Evolutionary conservation across 2,329 filamentous ascomycete genomes (phyloP).

Genomic region (Pseudodiploospora longispora): DNA sequence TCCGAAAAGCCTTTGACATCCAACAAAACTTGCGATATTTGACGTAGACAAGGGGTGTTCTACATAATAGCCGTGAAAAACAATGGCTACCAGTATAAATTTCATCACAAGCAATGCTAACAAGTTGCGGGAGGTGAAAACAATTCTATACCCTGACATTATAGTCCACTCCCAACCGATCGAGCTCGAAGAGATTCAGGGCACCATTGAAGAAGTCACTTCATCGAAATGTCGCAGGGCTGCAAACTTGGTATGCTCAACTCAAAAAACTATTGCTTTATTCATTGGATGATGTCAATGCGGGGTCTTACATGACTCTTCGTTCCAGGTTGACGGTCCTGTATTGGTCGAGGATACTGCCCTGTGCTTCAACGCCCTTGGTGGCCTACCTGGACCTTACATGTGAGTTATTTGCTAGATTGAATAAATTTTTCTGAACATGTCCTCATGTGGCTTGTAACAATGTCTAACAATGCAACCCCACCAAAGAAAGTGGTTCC

Average conservation of each 20-base stretch:
- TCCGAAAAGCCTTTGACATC: too few species aligned
- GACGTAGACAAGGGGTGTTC: too few species aligned
- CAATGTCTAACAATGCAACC: neutral
- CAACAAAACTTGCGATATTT: too few species aligned
- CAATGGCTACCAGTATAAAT: constrained; percentile 45
- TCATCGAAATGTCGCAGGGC: constrained; percentile 78
- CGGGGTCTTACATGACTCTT: neutral
- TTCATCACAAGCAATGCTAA: constrained; percentile 97
- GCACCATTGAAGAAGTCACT: constrained; percentile 85
- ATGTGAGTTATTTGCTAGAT: constrained; percentile 54
- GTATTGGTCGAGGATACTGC: constrained; percentile 95
- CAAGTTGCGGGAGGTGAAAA: constrained; percentile 83
- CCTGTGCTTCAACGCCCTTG: constrained; percentile 82
- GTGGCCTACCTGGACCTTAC: constrained; percentile 89
- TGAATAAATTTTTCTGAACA: neutral
- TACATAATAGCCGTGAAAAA: neutral
- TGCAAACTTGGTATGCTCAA: constrained; percentile 56
- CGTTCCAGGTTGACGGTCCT: constrained; percentile 63
- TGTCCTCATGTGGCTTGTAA: neutral
- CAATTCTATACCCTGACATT: constrained; percentile 71
- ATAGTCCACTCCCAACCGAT: constrained; percentile 65
- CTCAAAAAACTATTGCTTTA: neutral
- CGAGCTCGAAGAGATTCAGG: constrained; percentile 85
- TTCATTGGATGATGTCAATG: too few species aligned
- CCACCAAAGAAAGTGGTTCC: constrained; percentile 79